Evolutionary conservation across 2,329 filamentous ascomycete genomes (phyloP).

Genomic region (Penicillium hordei): DNA sequence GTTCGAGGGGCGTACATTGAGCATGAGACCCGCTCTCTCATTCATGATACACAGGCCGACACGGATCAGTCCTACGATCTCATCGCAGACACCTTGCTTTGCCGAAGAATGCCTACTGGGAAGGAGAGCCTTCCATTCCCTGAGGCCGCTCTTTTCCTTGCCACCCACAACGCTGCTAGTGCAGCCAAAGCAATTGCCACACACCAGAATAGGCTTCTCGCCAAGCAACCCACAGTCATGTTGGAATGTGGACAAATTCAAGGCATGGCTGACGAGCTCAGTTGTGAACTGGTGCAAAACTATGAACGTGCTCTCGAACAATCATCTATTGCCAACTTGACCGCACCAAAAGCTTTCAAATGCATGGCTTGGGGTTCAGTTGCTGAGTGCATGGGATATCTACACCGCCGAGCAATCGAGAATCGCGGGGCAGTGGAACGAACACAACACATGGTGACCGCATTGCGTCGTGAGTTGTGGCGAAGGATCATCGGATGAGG

Average conservation of each 20-base stretch:
- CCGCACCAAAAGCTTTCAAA: slow-evolving; percentile 50
- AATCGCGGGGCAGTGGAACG: slow-evolving; percentile 69
- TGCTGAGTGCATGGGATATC: slow-evolving; percentile 55
- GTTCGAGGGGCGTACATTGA: slow-evolving; percentile 50
- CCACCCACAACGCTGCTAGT: slow-evolving; percentile 53
- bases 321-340: slow-evolving; percentile 31
- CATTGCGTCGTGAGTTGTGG: slow-evolving; percentile 63
- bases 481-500: slow-evolving; percentile 44
- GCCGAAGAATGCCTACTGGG: slow-evolving; percentile 39
- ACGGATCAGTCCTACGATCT: slow-evolving; percentile 51
- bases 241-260: slow-evolving; percentile 73
- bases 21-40: slow-evolving; percentile 38
- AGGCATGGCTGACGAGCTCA: slow-evolving; percentile 89
- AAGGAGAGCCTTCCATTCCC: slow-evolving; percentile 21
- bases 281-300: slow-evolving; percentile 49
- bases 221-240: slow-evolving; percentile 38
- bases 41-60: slow-evolving; percentile 41
- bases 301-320: slow-evolving; percentile 22
- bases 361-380: slow-evolving; percentile 56
- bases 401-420: slow-evolving; percentile 64
- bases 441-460: slow-evolving; percentile 61
- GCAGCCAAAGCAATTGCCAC: slow-evolving; percentile 46
- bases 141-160: slow-evolving; percentile 50
- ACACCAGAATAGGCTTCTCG: slow-evolving; percentile 38
- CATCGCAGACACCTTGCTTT: slow-evolving; percentile 50